Percentiles rank a stretch among this genome's conserved stretches.
phyloP scores from a whole-genome alignment of 1,139 yeast species.

The Meyerozyma elateridarum region DNA sequence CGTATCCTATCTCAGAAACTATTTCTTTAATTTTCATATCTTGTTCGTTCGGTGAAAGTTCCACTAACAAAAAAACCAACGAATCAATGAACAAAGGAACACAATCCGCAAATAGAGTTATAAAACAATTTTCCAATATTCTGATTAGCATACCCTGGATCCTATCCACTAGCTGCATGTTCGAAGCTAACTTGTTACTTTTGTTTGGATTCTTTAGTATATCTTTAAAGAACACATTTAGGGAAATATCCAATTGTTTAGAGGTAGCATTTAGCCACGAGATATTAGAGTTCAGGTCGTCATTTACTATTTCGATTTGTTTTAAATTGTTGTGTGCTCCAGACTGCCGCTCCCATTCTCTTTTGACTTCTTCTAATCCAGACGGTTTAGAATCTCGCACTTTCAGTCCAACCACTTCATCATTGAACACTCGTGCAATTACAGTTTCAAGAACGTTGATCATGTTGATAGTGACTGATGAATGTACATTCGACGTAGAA shows the following conservation, averaged over 20 bases:
- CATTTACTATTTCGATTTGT: too few relatives aligned
- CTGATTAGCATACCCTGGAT: constrained; percentile 21
- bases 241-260: constrained; percentile 49
- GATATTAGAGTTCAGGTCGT: too few relatives aligned
- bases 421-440: constrained; percentile 26
- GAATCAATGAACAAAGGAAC: constrained; percentile 28
- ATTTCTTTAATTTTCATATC: not conserved
- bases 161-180: constrained; percentile 19
- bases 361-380: too few relatives aligned
- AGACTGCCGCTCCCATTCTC: too few relatives aligned
- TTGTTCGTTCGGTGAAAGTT: not conserved
- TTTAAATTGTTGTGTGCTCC: too few relatives aligned
- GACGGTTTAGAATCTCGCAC: too few relatives aligned
- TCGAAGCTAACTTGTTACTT: constrained; percentile 19
- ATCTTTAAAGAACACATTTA: constrained; percentile 30
- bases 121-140: constrained; percentile 26
- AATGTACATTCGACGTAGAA: constrained; percentile 22
- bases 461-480: constrained; percentile 17
- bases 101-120: constrained; percentile 28
- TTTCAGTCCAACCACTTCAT: constrained; percentile 12
- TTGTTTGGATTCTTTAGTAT: constrained; percentile 13
- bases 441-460: constrained; percentile 20
- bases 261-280: constrained; percentile 68
- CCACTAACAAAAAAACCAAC: constrained; percentile 5
- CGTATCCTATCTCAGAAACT: not conserved